These are phyloP conservation scores for Kwoniella botswanensis DNA, from an alignment of 768 basidiomycete species.

Conservation along the genomic window DNA sequence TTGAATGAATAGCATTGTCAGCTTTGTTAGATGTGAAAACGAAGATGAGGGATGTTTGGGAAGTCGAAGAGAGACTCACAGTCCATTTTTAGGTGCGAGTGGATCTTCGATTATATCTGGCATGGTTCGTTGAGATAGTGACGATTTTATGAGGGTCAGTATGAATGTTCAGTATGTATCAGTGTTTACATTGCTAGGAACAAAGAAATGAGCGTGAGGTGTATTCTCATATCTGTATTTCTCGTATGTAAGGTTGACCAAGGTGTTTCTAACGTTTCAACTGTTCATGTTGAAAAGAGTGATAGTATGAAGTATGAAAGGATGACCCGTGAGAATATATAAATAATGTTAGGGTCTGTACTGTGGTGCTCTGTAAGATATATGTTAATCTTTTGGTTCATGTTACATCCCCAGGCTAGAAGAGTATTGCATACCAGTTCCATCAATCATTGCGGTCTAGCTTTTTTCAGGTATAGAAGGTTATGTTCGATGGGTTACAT, in stretches of 20 bases:
- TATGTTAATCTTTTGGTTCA: too few species aligned
- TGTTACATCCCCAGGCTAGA: too few species aligned
- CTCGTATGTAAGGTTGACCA: too few species aligned
- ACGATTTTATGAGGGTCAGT: not conserved
- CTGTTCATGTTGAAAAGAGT: not conserved
- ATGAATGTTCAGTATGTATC: not conserved
- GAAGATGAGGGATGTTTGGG: not conserved
- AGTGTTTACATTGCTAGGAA: not conserved
- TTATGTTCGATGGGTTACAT: not conserved
- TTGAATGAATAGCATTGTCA: not conserved
- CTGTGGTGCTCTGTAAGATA: too few species aligned
- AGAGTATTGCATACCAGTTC: not conserved
- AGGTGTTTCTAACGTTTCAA: too few species aligned
- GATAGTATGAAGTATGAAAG: not conserved
- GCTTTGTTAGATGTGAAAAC: not conserved
- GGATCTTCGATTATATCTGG: constrained; percentile 25
- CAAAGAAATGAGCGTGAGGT: too few species aligned
- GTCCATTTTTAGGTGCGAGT: constrained; percentile 22
- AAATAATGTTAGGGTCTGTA: too few species aligned
- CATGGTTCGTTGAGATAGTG: not conserved
- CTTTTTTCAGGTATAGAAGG: not conserved
- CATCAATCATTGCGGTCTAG: not conserved
- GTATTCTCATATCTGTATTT: too few species aligned
- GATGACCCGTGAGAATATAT: not conserved
- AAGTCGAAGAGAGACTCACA: not conserved